phyloP scores from a whole-genome alignment of 257 asterid genomes.

The Fraxinus excelsior region DNA sequence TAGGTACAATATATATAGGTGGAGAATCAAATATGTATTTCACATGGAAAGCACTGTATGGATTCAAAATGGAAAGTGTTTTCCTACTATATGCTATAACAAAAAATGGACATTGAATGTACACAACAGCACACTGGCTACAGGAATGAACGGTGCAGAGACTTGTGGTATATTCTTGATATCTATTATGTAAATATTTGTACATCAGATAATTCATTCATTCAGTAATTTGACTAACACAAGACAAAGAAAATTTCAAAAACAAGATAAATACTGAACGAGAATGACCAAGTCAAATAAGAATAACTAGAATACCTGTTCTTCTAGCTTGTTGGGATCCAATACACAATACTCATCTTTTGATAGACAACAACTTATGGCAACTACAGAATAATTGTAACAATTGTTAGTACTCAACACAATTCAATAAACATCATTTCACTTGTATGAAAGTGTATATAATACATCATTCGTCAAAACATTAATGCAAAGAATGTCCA shows the following conservation, averaged over 20 bases:
- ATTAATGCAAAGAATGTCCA: neutral
- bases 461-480: neutral
- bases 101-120: neutral
- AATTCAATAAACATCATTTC: neutral
- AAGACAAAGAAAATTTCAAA: neutral
- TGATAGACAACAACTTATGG: constrained; percentile 71
- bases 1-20: neutral
- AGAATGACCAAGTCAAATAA: neutral
- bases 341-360: constrained; percentile 60
- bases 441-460: neutral
- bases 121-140: neutral
- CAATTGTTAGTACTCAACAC: constrained; percentile 18
- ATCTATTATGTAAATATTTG: constrained; percentile 3
- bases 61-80: neutral
- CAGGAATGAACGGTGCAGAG: neutral
- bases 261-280: neutral
- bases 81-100: neutral
- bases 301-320: constrained; percentile 50
- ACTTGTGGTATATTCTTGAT: neutral
- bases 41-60: neutral
- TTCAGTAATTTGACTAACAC: neutral
- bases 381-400: constrained; percentile 46
- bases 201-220: neutral
- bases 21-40: constrained; percentile 4
- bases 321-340: constrained; percentile 86